Evolutionary conservation across 2,329 filamentous ascomycete genomes (phyloP).

Genomic region (Juglanconis oblonga): DNA sequence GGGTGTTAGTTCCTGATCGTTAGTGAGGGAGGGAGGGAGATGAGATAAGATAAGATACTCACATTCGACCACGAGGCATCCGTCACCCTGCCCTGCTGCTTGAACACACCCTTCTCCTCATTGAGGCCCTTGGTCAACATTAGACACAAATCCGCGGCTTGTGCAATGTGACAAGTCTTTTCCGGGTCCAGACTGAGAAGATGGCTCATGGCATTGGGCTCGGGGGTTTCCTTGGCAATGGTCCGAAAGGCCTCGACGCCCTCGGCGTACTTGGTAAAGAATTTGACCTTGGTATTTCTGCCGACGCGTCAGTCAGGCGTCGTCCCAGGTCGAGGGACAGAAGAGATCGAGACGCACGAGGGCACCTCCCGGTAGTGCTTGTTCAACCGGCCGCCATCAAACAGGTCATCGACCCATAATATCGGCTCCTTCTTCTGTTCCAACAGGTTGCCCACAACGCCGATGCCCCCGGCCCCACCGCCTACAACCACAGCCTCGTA

Average conservation of each 20-base stretch:
- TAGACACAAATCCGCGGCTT: constrained; percentile 54
- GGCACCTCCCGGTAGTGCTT: constrained; percentile 59
- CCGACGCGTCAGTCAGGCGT: not conserved
- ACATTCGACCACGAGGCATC: constrained; percentile 29
- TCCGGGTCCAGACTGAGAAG: constrained; percentile 53
- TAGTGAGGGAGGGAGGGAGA: not conserved
- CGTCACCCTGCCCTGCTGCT: constrained; percentile 34
- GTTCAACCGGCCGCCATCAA: constrained; percentile 51
- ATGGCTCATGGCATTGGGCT: constrained; percentile 52
- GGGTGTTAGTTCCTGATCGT: constrained; percentile 12
- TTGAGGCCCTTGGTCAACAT: constrained; percentile 43
- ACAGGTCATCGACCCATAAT: constrained; percentile 59
- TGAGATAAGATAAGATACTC: not conserved
- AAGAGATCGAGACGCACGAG: constrained; percentile 19
- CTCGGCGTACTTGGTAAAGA: constrained; percentile 56
- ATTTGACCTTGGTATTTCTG: constrained; percentile 56
- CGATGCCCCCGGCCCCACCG: constrained; percentile 42
- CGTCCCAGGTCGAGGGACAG: not conserved
- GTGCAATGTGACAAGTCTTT: constrained; percentile 53
- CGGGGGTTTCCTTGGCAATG: constrained; percentile 43
- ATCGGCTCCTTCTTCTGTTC: constrained; percentile 45
- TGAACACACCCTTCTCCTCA: constrained; percentile 36
- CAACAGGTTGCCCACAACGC: constrained; percentile 59
- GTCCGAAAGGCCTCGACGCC: constrained; percentile 50
- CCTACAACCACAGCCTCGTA: constrained; percentile 21